Conservation (phyloP, 352 stramenopile species). For the Phytophthora multivora region DNA sequence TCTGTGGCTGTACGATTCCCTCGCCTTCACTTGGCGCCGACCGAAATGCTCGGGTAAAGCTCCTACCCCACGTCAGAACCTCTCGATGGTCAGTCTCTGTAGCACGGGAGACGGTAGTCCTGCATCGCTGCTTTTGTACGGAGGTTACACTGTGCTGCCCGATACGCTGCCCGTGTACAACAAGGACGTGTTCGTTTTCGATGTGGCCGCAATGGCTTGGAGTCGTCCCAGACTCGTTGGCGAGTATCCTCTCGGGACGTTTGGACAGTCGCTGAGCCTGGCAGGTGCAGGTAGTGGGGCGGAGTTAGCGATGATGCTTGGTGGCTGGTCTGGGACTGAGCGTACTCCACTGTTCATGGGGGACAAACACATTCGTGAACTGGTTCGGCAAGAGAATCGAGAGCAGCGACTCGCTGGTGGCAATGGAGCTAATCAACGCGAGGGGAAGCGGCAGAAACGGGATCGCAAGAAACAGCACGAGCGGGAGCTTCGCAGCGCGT, state of each 20-base stretch:
- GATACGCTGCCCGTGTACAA: slow-evolving; percentile 69
- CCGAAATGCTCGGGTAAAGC: slow-evolving; percentile 66
- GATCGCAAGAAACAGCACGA: slow-evolving; percentile 44
- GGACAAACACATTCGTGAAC: slow-evolving; percentile 67
- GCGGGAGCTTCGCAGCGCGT: slow-evolving; percentile 42
- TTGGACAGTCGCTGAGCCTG: slow-evolving; percentile 57
- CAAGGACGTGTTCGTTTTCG: slow-evolving; percentile 75
- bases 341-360: slow-evolving; percentile 78
- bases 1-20: slow-evolving; percentile 74
- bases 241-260: slow-evolving; percentile 68
- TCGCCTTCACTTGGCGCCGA: slow-evolving; percentile 75
- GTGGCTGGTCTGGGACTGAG: slow-evolving; percentile 80
- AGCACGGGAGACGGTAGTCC: slow-evolving; percentile 18
- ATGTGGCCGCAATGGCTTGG: slow-evolving; percentile 61
- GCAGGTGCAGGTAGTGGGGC: slow-evolving; percentile 27
- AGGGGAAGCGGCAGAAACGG: slow-evolving; percentile 38
- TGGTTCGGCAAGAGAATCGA: slow-evolving; percentile 55
- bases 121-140: slow-evolving; percentile 67
- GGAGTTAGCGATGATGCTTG: slow-evolving; percentile 66
- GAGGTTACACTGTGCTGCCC: slow-evolving; percentile 67
- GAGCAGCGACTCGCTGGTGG: slow-evolving; percentile 61
- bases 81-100: slow-evolving; percentile 52
- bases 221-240: slow-evolving; percentile 71
- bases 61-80: slow-evolving; percentile 73
- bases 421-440: slow-evolving; percentile 13